Percentiles rank a stretch among this genome's conserved stretches.
phyloP scores from a whole-genome alignment of 208 protist genomes.

The Trypanosoma caninum region DNA sequence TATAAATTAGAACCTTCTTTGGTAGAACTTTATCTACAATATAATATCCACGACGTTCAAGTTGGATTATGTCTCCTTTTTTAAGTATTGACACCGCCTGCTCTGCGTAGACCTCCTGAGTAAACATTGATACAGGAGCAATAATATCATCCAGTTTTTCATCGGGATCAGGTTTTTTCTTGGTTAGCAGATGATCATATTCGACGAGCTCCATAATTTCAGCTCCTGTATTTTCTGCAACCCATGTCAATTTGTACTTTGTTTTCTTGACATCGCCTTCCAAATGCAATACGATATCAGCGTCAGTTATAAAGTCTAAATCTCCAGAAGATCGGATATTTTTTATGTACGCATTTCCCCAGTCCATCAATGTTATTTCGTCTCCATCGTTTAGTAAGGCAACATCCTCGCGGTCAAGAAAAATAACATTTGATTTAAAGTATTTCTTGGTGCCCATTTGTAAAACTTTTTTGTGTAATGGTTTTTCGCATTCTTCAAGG shows the following conservation, averaged over 20 bases:
- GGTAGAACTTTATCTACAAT: constrained; percentile 88
- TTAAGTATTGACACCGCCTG: constrained; percentile 83
- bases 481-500: constrained; percentile 59
- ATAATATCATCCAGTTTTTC: constrained; percentile 92
- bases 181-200: constrained; percentile 97
- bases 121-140: constrained; percentile 82
- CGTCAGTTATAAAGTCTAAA: constrained; percentile 49
- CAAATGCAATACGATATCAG: constrained; percentile 80
- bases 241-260: constrained; percentile 98
- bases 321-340: constrained; percentile 55
- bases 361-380: constrained; percentile 98
- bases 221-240: constrained; percentile 77
- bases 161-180: constrained; percentile 95
- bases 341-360: constrained; percentile 95
- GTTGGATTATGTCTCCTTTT: constrained; percentile 94
- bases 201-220: constrained; percentile 82
- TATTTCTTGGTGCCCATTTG: constrained; percentile 92
- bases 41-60: constrained; percentile 98
- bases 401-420: constrained; percentile 95
- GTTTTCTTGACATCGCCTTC: constrained; percentile 97
- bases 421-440: constrained; percentile 85
- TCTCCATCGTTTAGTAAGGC: constrained; percentile 88
- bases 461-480: constrained; percentile 94
- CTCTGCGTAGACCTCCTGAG: constrained; percentile 83
- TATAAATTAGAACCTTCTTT: constrained; percentile 72